These are phyloP conservation scores for Thraustochytrium sp. DNA, from an alignment of 352 stramenopile species.

Conservation along the genomic window DNA sequence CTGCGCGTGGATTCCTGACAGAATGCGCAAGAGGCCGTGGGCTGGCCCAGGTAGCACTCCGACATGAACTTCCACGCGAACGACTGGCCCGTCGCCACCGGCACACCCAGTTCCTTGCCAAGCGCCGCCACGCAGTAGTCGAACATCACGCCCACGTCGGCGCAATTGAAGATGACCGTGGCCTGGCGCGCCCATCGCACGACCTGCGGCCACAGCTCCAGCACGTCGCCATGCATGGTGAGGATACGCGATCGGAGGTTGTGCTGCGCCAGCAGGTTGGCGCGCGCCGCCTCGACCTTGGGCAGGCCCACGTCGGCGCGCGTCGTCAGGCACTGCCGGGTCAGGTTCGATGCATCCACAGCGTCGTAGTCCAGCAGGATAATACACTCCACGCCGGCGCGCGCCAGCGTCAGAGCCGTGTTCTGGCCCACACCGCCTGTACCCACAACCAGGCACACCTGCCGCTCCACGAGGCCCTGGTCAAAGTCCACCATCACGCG, in stretches of 20 bases:
- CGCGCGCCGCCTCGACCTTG: conserved; percentile 7
- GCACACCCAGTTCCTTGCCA: conserved; percentile 13
- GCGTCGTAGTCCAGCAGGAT: conserved; percentile 35
- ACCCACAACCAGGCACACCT: conserved; percentile 19
- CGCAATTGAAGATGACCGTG: conserved; percentile 32
- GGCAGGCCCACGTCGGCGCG: neutral
- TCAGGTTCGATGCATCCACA: conserved; percentile 28
- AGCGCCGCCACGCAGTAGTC: conserved; percentile 18
- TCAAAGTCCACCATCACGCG: conserved; percentile 40
- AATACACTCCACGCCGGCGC: conserved; percentile 15
- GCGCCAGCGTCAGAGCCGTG: conserved; percentile 9
- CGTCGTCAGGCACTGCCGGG: conserved; percentile 16
- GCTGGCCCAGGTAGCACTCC: neutral
- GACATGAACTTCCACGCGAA: conserved; percentile 42
- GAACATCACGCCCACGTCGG: conserved; percentile 38
- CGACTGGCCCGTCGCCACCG: conserved; percentile 3
- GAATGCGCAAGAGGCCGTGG: neutral
- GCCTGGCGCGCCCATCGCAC: neutral
- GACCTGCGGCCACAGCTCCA: neutral
- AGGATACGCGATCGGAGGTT: neutral
- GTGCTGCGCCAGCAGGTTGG: neutral
- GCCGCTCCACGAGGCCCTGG: conserved; percentile 3
- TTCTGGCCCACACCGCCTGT: conserved; percentile 21
- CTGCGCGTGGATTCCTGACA: conserved; percentile 15
- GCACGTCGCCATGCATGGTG: conserved; percentile 15